Conservation (phyloP, 805 yeast genomes). For the Nematodospora valgi region DNA sequence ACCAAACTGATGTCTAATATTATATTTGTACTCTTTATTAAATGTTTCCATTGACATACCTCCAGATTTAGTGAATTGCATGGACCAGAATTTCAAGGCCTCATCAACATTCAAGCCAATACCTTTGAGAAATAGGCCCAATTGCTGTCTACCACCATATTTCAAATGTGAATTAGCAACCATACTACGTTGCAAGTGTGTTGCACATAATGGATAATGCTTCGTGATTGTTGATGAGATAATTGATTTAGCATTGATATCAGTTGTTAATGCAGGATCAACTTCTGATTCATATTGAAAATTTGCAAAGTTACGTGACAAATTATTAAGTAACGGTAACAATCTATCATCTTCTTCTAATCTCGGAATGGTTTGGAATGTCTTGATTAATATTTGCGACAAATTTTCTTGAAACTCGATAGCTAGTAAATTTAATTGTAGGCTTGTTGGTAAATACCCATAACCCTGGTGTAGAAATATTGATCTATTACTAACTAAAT, state of each 20-base stretch:
- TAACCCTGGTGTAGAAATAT: slow-evolving; percentile 65
- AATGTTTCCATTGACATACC: slow-evolving; percentile 66
- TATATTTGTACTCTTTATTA: slow-evolving; percentile 84
- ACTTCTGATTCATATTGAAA: slow-evolving; percentile 48
- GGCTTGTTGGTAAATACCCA: slow-evolving; percentile 82
- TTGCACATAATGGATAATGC: slow-evolving; percentile 83
- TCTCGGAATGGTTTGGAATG: slow-evolving; percentile 77
- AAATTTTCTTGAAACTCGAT: slow-evolving; percentile 63
- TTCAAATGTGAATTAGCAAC: slow-evolving; percentile 66
- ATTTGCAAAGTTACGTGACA: slow-evolving; percentile 52
- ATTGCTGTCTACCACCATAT: slow-evolving; percentile 81
- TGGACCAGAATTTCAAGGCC: slow-evolving; percentile 80
- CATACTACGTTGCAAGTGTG: slow-evolving; percentile 61
- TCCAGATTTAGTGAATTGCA: slow-evolving; percentile 57
- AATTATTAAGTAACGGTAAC: slow-evolving; percentile 75
- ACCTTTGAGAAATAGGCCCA: slow-evolving; percentile 81
- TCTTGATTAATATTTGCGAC: slow-evolving; percentile 49
- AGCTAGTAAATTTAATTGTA: slow-evolving; percentile 68
- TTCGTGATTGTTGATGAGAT: slow-evolving; percentile 49
- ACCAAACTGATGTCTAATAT: slow-evolving; percentile 86
- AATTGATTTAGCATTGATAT: slow-evolving; percentile 60
- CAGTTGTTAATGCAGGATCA: slow-evolving; percentile 29
- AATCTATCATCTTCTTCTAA: slow-evolving; percentile 90
- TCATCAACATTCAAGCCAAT: slow-evolving; percentile 87
- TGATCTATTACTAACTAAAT: slow-evolving; percentile 68